These are phyloP conservation scores for Boletellus sp. DNA, from an alignment of 1,284 basidiomycete genomes.

Conservation along the genomic window DNA sequence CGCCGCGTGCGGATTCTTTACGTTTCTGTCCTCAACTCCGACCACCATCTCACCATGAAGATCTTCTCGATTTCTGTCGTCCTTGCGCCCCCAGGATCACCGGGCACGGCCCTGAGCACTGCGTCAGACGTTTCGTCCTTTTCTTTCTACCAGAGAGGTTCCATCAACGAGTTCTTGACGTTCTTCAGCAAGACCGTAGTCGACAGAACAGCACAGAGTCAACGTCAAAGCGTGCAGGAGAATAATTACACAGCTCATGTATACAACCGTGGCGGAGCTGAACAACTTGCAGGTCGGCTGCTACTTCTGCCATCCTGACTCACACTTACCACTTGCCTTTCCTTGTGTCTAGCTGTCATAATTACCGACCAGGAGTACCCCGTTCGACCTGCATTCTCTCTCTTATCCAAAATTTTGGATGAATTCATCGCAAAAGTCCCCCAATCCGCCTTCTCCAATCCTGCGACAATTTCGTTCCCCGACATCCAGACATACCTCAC, in stretches of 20 bases:
- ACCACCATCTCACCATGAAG: conserved; percentile 51
- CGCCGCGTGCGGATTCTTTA: neutral
- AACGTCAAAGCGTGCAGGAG: conserved; percentile 93
- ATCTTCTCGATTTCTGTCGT: conserved; percentile 65
- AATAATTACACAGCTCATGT: conserved; percentile 94
- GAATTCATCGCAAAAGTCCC: conserved; percentile 86
- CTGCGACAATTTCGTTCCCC: conserved; percentile 63
- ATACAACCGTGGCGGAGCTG: conserved; percentile 79
- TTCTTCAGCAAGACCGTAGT: conserved; percentile 93
- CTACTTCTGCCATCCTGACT: neutral
- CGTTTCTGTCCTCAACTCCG: neutral
- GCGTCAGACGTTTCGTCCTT: conserved; percentile 89
- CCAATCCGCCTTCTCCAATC: conserved; percentile 61
- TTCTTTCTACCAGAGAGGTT: conserved; percentile 89
- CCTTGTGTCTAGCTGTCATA: conserved; percentile 66
- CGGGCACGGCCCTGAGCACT: conserved; percentile 65
- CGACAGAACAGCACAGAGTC: conserved; percentile 83
- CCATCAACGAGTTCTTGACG: conserved; percentile 83
- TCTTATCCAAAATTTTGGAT: conserved; percentile 92
- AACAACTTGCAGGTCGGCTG: conserved; percentile 68
- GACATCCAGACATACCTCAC: conserved; percentile 79
- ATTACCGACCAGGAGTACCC: conserved; percentile 97
- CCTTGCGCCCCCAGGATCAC: conserved; percentile 51
- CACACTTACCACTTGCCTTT: conserved; percentile 5
- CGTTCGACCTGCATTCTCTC: conserved; percentile 92